Evolutionary conservation across 78 protist species (phyloP).

Genomic region (Dictyostelium intermedium): DNA sequence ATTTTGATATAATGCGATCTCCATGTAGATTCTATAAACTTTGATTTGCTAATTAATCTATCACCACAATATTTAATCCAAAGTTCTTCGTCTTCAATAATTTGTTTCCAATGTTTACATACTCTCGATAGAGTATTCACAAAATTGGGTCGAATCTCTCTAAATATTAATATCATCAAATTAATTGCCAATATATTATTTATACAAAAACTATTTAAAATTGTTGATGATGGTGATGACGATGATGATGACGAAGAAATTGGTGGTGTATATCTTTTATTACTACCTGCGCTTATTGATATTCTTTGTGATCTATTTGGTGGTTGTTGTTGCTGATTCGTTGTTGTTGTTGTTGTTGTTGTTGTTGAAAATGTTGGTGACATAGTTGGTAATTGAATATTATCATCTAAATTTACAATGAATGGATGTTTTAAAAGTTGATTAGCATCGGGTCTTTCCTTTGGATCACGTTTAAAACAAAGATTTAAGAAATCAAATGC

Average conservation of each 20-base stretch:
- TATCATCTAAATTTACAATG: background rate
- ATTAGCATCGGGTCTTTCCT: constrained; percentile 73
- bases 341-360: background rate
- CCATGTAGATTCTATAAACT: constrained; percentile 9
- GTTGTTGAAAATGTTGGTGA: background rate
- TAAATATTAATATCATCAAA: constrained; percentile 14
- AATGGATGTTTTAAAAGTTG: constrained; percentile 64
- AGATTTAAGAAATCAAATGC: constrained; percentile 57
- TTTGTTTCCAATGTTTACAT: constrained; percentile 27
- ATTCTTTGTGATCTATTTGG: background rate
- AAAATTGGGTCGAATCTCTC: background rate
- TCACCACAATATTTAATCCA: constrained; percentile 16
- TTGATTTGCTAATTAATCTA: constrained; percentile 7
- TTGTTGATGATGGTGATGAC: background rate
- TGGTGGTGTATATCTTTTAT: constrained; percentile 14
- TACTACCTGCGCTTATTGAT: background rate
- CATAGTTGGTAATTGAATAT: background rate
- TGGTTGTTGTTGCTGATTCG: background rate
- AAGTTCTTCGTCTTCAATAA: constrained; percentile 24
- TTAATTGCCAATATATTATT: background rate
- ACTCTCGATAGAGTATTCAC: background rate
- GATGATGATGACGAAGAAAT: background rate
- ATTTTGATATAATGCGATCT: background rate
- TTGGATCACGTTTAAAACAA: constrained; percentile 75
- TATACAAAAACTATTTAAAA: background rate